Evolutionary conservation across 169 alveolate genomes (phyloP), one percentile per base, ranked within the genome.

Genomic region (Plasmodium blacklocki): DNA sequence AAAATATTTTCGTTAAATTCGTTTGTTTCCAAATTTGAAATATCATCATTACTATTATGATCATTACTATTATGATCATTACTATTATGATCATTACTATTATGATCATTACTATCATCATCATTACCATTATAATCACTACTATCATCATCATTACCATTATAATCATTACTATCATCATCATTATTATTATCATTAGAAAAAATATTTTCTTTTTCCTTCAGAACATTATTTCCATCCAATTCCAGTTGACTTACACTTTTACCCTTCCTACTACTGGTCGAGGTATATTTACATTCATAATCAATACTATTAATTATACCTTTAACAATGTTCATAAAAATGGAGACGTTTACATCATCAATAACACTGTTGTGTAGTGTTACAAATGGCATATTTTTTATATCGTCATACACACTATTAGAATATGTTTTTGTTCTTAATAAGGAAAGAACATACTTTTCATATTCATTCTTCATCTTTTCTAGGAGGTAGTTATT

Each of bases 381-480:
- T 2, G 73, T 80, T 26, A 80, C 21, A 23, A 80, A 52, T 26
- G 23, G 47, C 32, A 80, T 67, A 29, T 68, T 54, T 15, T 80
- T 80, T 21, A 56, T 39, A 47, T 80, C 90, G 2, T 80, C 90
- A 21, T 60, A 58, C 29, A 67, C 43, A 26, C 62, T 80, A 54
- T 59, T 80, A 2, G 90, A 80, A 26, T 26, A 32, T 2, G 29
- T 18, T 49, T 80, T 80, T 9, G 52, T 80, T 5, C 29, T 39
- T 19, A 80, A 47, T n/a, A 80, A 5, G 23, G 73, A 56, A 29
- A n/a, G 19, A n/a, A 80, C 58, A 49, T 80, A 62, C 0, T 43
- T 15, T 47, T 67, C 83, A 39, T 80, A 80, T 6, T 80, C 56
- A 9, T 47, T 21, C 32, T 80, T 80, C 83, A 80, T 67, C 66